Conservation (phyloP, 768 basidiomycete species). For the Gloeophyllum trabeum region DNA sequence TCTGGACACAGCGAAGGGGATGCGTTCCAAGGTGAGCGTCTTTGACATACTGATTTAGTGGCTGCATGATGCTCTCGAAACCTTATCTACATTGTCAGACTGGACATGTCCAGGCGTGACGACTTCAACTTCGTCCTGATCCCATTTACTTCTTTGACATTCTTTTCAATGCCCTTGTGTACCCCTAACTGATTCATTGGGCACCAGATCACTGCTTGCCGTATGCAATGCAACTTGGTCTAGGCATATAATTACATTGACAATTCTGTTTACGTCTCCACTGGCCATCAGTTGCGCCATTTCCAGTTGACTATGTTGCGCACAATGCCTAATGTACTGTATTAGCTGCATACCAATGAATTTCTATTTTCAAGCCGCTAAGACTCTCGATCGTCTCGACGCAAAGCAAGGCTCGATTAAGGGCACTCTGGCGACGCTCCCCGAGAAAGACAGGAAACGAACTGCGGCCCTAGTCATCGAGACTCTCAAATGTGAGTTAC, state of each 20-base stretch:
- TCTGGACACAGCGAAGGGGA: too few species aligned
- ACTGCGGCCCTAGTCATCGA: constrained; percentile 86
- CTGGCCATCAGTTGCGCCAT: too few species aligned
- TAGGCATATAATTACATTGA: not conserved
- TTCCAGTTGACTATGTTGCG: too few species aligned
- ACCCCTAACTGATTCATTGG: not conserved
- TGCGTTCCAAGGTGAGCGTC: too few species aligned
- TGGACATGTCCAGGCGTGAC: constrained; percentile 37
- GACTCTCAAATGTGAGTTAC: constrained; percentile 83
- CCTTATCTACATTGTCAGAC: constrained; percentile 94
- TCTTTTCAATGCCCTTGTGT: not conserved
- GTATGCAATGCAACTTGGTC: not conserved
- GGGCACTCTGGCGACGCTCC: constrained; percentile 61
- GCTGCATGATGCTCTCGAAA: constrained; percentile 16
- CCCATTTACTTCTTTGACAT: not conserved
- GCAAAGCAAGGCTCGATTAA: constrained; percentile 90
- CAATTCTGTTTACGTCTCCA: not conserved
- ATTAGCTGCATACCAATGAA: constrained; percentile 53
- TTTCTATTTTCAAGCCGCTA: constrained; percentile 89
- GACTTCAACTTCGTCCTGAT: constrained; percentile 22
- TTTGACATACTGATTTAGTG: too few species aligned
- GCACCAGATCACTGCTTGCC: not conserved
- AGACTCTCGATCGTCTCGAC: constrained; percentile 76
- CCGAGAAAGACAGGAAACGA: constrained; percentile 66
- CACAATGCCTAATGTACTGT: constrained; percentile 17